Evolutionary conservation across 2,329 filamentous ascomycete genomes (phyloP).

Genomic region (Neopestalotiopsis clavispora): DNA sequence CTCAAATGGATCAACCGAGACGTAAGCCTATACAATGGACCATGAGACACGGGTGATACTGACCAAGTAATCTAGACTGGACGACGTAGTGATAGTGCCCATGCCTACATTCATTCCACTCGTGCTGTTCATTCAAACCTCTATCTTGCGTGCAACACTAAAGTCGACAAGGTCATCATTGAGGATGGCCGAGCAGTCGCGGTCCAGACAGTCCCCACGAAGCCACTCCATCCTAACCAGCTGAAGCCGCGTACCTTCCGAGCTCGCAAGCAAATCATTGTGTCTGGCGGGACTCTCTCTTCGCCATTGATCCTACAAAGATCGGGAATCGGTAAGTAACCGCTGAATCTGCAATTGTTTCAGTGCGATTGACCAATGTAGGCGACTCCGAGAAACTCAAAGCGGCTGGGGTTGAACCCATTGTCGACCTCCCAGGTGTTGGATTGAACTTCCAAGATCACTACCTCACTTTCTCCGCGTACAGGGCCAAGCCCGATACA

Average conservation of each 20-base stretch:
- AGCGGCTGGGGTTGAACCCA: constrained; percentile 69
- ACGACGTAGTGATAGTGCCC: constrained; percentile 76
- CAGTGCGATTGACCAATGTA: constrained; percentile 17
- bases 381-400: constrained; percentile 73
- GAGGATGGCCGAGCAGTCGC: constrained; percentile 74
- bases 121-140: constrained; percentile 72
- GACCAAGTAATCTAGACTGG: constrained; percentile 50
- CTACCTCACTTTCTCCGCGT: constrained; percentile 73
- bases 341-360: neutral
- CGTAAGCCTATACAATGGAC: constrained; percentile 33
- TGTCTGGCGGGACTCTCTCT: constrained; percentile 74
- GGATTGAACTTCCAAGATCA: constrained; percentile 81
- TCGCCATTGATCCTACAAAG: constrained; percentile 77
- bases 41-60: neutral
- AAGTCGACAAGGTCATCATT: constrained; percentile 77
- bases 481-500: constrained; percentile 73
- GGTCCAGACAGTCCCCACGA: constrained; percentile 72
- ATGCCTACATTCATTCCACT: constrained; percentile 79
- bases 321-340: constrained; percentile 65
- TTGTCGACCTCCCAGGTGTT: constrained; percentile 74
- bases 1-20: constrained; percentile 83
- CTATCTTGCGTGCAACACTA: constrained; percentile 76
- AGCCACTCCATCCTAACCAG: constrained; percentile 64
- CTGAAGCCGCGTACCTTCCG: constrained; percentile 61
- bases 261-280: constrained; percentile 75